Evolutionary conservation across 148 eudicot genomes (phyloP).

Genomic region (Persicaria maculosa): DNA sequence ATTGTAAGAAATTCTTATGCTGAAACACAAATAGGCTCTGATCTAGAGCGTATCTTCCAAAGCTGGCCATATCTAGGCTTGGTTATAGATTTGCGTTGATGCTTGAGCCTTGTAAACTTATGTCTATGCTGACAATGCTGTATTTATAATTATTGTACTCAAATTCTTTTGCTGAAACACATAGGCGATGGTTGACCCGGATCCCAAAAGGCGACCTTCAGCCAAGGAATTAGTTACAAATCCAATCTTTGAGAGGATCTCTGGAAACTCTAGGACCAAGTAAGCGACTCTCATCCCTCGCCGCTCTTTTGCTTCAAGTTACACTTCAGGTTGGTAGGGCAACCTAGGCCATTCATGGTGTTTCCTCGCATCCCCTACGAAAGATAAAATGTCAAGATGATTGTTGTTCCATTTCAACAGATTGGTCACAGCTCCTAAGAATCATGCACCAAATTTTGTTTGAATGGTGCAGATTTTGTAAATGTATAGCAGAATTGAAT

Average conservation of each 20-base stretch:
- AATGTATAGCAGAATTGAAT: slow-evolving; percentile 15
- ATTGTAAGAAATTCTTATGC: neutral
- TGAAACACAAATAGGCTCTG: neutral
- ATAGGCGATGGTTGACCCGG: slow-evolving; percentile 85
- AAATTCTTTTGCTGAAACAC: no score
- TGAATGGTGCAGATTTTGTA: slow-evolving; percentile 32
- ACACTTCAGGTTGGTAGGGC: neutral
- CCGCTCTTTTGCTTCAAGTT: neutral
- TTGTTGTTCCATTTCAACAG: neutral
- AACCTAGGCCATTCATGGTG: neutral
- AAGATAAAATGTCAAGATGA: neutral
- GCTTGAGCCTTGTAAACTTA: neutral
- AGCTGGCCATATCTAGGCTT: neutral
- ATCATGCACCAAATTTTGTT: slow-evolving; percentile 31
- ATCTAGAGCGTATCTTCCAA: neutral
- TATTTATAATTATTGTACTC: neutral
- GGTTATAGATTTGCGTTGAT: neutral
- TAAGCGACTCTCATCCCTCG: slow-evolving; percentile 3
- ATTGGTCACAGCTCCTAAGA: slow-evolving; percentile 10
- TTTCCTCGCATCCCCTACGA: neutral
- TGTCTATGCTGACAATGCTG: neutral
- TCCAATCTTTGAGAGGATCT: slow-evolving; percentile 46
- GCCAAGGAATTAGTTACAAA: slow-evolving; percentile 58
- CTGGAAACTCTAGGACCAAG: slow-evolving; percentile 21
- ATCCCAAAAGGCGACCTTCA: slow-evolving; percentile 72